Base-by-base conservation (phyloP, 495 filamentous ascomycete species). In the Lasiosphaeria miniovina region DNA sequence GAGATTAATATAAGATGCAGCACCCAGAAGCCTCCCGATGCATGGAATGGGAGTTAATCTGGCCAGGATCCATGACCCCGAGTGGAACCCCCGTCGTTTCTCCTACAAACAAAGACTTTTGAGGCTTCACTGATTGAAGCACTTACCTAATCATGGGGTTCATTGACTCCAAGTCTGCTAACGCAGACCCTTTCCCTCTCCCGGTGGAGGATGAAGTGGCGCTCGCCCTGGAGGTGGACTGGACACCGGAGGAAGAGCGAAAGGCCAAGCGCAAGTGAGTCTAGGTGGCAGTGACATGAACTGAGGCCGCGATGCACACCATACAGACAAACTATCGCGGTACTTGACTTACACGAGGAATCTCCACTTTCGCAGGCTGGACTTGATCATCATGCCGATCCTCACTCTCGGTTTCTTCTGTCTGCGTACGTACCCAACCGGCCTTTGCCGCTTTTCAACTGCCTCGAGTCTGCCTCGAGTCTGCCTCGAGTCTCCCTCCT, bases 361-460 rank as follows among this genome's bases (percentile, higher is more conserved):
- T n/a, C 6, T 9, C 43, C 43, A 5, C 12, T 4, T 14, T 46
- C 24, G 11, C 36, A 84, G 80, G 57, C 53, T 84, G 24, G 82
- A 84, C 61, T 64, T 79, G 5, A 81, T 80, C 61, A 57, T 71
- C 8, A 65, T 85, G 14, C 82, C 82, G 1, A 69, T 80, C 35
- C 70, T 85, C n/a, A 75, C 74, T 3, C 60, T 85, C 11, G 82
- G 81, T 15, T 83, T 87, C 60, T 86, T 88, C 65, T 71, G 79
- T 31, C 61, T 85, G 9, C 82, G 62, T 60, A 82, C 32, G 70
- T 84, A 11, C 24, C 24, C 24, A 24, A 24, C 24, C 24, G 24
- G 24, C 24, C 24, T 24, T 24, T 24, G 24, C 24, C 24, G 24
- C 24, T 24, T 24, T 24, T 2, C 24, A 24, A 24, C 24, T 24